phyloP scores from a whole-genome alignment of 2,329 filamentous ascomycete genomes.

The Cryphonectria radicalis region DNA sequence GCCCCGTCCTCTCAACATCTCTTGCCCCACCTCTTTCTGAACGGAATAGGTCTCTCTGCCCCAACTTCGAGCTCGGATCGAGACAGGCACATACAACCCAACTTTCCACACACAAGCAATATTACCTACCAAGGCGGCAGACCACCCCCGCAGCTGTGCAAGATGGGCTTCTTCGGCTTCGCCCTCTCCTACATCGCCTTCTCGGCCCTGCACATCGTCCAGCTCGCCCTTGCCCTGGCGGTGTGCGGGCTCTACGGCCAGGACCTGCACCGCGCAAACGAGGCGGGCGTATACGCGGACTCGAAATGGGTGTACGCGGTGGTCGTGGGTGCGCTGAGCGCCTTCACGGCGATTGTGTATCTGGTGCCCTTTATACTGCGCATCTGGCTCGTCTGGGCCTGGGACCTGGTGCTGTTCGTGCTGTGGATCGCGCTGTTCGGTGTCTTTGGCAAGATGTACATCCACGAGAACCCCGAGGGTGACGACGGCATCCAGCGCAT shows the following conservation, averaged over 20 bases:
- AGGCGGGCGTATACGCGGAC: slow-evolving; percentile 56
- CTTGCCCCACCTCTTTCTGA: neutral
- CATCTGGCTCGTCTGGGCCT: slow-evolving; percentile 61
- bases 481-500: slow-evolving; percentile 71
- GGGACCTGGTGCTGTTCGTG: slow-evolving; percentile 74
- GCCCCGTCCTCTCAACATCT: neutral
- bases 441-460: slow-evolving; percentile 80
- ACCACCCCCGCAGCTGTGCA: slow-evolving; percentile 23
- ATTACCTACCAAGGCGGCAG: neutral
- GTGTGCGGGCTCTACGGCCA: slow-evolving; percentile 79
- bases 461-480: slow-evolving; percentile 68
- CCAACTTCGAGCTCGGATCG: neutral
- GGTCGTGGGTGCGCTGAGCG: slow-evolving; percentile 68
- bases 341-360: slow-evolving; percentile 68
- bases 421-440: slow-evolving; percentile 85
- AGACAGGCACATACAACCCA: neutral
- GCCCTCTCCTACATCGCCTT: slow-evolving; percentile 58
- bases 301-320: slow-evolving; percentile 79
- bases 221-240: slow-evolving; percentile 76
- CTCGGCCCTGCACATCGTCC: slow-evolving; percentile 69
- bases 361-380: slow-evolving; percentile 64
- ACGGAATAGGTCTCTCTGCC: neutral
- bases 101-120: neutral
- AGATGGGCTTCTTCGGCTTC: slow-evolving; percentile 52
- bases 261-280: slow-evolving; percentile 62